phyloP scores from a whole-genome alignment of 768 basidiomycete species.

The Naganishia antarctica region DNA sequence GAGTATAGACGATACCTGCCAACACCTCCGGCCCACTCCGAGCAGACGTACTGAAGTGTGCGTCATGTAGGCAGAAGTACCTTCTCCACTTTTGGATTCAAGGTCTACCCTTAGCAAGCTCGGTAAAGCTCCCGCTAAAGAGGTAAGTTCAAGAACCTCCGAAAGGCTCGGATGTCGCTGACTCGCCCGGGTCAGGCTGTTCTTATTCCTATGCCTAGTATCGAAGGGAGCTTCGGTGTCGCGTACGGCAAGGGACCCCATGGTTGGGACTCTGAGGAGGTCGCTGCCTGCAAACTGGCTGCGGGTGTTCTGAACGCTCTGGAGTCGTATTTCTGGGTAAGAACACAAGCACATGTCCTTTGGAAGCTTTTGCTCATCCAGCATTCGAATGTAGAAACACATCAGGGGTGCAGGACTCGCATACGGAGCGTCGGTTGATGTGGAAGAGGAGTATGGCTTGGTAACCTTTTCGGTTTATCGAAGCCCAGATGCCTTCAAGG shows the following conservation, averaged over 20 bases:
- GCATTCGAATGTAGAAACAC: slow-evolving; percentile 24
- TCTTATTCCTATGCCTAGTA: slow-evolving; percentile 82
- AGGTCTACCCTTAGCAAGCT: slow-evolving; percentile 66
- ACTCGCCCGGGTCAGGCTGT: slow-evolving; percentile 58
- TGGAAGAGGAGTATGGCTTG: slow-evolving; percentile 65
- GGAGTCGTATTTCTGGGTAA: slow-evolving; percentile 90
- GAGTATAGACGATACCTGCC: slow-evolving; percentile 37
- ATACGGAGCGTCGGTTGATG: slow-evolving; percentile 73
- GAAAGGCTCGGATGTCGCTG: slow-evolving; percentile 8
- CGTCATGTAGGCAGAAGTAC: not conserved
- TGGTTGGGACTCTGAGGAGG: slow-evolving; percentile 76
- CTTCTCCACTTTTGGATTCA: slow-evolving; percentile 52
- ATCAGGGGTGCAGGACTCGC: slow-evolving; percentile 93
- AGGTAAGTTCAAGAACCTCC: slow-evolving; percentile 52
- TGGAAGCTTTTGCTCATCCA: not conserved
- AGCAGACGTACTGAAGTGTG: not conserved
- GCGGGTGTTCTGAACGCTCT: slow-evolving; percentile 83
- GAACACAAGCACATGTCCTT: slow-evolving; percentile 10
- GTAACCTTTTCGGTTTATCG: slow-evolving; percentile 35
- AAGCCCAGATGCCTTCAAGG: slow-evolving; percentile 55
- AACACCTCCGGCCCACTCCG: no score
- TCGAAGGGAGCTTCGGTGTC: slow-evolving; percentile 82
- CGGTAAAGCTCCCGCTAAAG: slow-evolving; percentile 67
- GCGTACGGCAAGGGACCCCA: slow-evolving; percentile 72
- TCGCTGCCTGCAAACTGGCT: slow-evolving; percentile 78